Base-by-base conservation (phyloP, 169 alveolate species). In the Plasmodium adleri region DNA sequence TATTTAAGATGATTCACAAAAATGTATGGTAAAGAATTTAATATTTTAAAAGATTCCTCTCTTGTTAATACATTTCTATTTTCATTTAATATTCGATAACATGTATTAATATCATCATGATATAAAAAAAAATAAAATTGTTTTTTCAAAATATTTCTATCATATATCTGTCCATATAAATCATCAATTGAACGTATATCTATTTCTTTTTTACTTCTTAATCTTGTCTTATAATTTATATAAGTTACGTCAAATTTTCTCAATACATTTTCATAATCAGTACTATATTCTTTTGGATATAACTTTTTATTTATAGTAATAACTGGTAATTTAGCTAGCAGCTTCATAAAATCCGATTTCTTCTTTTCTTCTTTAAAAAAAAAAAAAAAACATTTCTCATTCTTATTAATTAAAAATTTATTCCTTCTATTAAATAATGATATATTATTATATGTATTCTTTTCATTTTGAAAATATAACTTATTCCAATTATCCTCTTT, bases 221-320 rank as follows among this genome's bases (percentile, higher is more conserved):
- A 73, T 26, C 95, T 67, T n/a, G 96, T 94, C 62, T 94, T 94
- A 86, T 92, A 94, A 91, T 94, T 94, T 56, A 94, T 93, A 20
- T 74, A 86, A 5, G 91, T 90, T 0, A 94, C 95, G 28, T 92
- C 85, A 80, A 70, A 94, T 22, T 88, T 76, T 66, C 96, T 56
- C 17, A 94, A 72, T 20, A 94, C 74, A 24, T 91, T 86, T 62
- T 94, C 96, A 64, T 94, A 94, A 68, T 94, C 96, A 54, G 90
- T 80, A 28, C 90, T 80, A 17, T 68, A 67, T 28, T 80, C 90
- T 62, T 52, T 80, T 28, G 90, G 90, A 62, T 56, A 80, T 3
- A 80, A 49, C 22, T 80, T 80, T 72, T 32, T 80, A 50, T 80
- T 58, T 47, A 80, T 60, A 1, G 90, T 80, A 24, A 80, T 47